Percentiles rank a stretch among this genome's conserved stretches.
Evolutionary conservation across 2,329 filamentous ascomycete species (phyloP).

Genomic region (Ascosphaera pollenicola): DNA sequence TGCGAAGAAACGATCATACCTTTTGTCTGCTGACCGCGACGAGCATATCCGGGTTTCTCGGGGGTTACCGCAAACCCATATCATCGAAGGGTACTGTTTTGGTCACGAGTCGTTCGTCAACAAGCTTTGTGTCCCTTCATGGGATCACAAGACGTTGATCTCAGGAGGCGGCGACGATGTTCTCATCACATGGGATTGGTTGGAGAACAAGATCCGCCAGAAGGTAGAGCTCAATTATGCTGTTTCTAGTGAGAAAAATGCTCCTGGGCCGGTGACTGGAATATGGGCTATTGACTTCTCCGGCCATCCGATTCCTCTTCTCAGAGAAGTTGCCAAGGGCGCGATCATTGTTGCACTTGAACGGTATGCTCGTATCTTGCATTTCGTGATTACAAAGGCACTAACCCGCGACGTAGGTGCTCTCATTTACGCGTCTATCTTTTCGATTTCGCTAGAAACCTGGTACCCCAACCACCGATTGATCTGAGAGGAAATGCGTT

Average conservation of each 20-base stretch:
- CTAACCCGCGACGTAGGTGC: conserved; percentile 23
- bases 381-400: not conserved
- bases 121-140: conserved; percentile 43
- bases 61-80: conserved; percentile 57
- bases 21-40: conserved; percentile 47
- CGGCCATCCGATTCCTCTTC: conserved; percentile 5
- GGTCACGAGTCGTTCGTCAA: conserved; percentile 74
- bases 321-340: conserved; percentile 4
- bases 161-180: conserved; percentile 73
- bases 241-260: not conserved
- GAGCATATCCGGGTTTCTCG: conserved; percentile 79
- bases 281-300: conserved; percentile 23
- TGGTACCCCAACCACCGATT: conserved; percentile 30
- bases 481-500: conserved; percentile 43
- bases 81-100: conserved; percentile 77
- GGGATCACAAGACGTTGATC: conserved; percentile 40
- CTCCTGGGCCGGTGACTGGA: conserved; percentile 26
- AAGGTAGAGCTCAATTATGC: conserved; percentile 9
- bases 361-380: conserved; percentile 25
- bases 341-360: conserved; percentile 32
- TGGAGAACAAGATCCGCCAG: conserved; percentile 14
- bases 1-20: conserved; percentile 29
- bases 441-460: conserved; percentile 26
- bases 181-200: conserved; percentile 70
- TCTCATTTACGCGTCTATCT: conserved; percentile 44